Base-by-base conservation (phyloP, 2,329 filamentous ascomycete genomes). In the Trichothecium roseum region DNA sequence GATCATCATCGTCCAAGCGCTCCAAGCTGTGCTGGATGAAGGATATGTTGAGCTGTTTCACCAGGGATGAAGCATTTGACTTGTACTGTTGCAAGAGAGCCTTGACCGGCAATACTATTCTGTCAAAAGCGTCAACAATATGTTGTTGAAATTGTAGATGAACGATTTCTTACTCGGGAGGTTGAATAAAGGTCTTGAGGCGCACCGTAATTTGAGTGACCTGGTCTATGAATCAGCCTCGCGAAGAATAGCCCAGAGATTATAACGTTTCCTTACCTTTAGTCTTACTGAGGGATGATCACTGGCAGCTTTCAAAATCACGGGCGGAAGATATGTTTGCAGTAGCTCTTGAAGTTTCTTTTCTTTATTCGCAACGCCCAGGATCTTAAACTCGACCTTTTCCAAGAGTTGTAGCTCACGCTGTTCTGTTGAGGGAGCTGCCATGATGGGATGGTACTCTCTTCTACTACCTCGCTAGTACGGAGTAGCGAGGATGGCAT, bases 71-170 rank as follows among this genome's bases (percentile, higher is more conserved):
- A 28, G 77, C 68, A 27, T 75, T 76, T 16, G 84, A 51, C 56
- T 93, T 94, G 68, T 94, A 95, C 55, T 96, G 91, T 46, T 87
- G 81, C 37, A 96, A 59, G 14, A 98, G 68, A 13, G 79, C 76
- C n/a, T 76, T 72, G 10, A 96, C 87, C 1, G 91, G 91, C 5
- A 98, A 66, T 36, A 88, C 69, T 43, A 95, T 77, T 33, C 71
- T 72, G 42, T 42, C 15, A 8, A 14, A 15, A 9, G 7, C 5
- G 39, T 40, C 14, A 35, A 22, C n/a, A n/a, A 6, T 18, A n/a
- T 6, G 16, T 9, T 24, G 14, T 4, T 22, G 16, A 8, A 18
- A 24, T 14, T 4, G 16, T 5, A 15, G n/a, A 35, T 9, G n/a
- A n/a, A 18, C 10, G 22, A n/a, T 14, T 26, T 45, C 61, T 35